Evolutionary conservation across 257 asterid genomes (phyloP).

Genomic region (Echites panduratus): DNA sequence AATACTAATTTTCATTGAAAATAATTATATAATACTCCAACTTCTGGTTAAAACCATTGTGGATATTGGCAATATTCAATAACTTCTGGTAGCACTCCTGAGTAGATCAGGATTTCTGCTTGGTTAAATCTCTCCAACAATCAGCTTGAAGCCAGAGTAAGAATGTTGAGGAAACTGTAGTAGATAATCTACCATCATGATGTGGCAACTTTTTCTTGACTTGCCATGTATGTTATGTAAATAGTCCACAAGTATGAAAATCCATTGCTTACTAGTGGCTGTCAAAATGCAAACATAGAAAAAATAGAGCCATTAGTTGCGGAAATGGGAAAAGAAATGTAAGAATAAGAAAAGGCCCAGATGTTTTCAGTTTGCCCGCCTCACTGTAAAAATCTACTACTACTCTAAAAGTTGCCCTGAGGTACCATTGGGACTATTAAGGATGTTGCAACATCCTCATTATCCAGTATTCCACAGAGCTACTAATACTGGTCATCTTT

Average conservation of each 20-base stretch:
- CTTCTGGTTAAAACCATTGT: neutral
- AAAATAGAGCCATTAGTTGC: neutral
- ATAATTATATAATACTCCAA: neutral
- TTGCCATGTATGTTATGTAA: slow-evolving; percentile 80
- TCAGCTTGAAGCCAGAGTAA: neutral
- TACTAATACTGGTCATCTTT: neutral
- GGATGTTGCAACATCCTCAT: neutral
- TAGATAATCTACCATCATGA: slow-evolving; percentile 17
- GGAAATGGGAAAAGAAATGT: neutral
- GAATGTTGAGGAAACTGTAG: neutral
- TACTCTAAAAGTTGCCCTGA: neutral
- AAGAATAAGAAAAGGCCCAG: neutral
- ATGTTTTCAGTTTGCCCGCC: neutral
- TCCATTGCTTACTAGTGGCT: slow-evolving; percentile 81
- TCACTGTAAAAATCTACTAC: neutral
- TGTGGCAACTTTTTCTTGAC: slow-evolving; percentile 43
- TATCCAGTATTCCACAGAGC: neutral
- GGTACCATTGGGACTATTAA: neutral
- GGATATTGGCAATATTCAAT: neutral
- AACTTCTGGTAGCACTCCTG: slow-evolving; percentile 3
- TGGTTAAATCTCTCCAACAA: slow-evolving; percentile 3
- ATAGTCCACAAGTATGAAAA: slow-evolving; percentile 80
- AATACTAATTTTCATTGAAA: neutral
- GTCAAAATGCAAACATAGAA: slow-evolving; percentile 26
- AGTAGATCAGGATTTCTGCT: neutral